Conservation (phyloP, 106 monocot species). For the Hemerocallis citrina region DNA sequence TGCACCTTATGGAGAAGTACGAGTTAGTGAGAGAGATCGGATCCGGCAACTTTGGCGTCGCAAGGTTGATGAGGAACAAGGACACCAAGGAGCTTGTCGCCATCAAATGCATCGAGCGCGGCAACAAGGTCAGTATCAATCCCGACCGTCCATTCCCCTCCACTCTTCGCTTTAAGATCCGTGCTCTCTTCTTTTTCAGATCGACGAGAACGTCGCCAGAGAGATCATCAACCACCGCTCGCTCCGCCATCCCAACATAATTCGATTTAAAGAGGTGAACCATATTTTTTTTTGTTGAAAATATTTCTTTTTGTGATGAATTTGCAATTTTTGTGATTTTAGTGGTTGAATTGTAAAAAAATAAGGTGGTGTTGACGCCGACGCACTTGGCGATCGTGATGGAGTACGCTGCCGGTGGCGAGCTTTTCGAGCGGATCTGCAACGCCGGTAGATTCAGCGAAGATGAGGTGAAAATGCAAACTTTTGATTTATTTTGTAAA, state of each 20-base stretch:
- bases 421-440: conserved; percentile 71
- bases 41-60: conserved; percentile 57
- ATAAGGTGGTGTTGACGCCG: conserved; percentile 63
- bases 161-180: background rate
- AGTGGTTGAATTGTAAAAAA: no score
- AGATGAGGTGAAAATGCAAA: conserved; percentile 40
- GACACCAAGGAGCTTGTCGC: conserved; percentile 59
- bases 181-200: conserved; percentile 13
- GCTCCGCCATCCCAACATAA: conserved; percentile 36
- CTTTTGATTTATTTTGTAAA: background rate
- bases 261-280: conserved; percentile 33
- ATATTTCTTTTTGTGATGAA: background rate
- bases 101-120: conserved; percentile 59
- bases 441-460: conserved; percentile 52
- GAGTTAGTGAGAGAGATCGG: conserved; percentile 50
- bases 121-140: conserved; percentile 27
- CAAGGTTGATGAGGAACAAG: conserved; percentile 54
- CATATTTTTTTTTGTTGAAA: background rate
- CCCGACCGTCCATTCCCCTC: background rate
- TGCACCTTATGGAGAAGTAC: conserved; percentile 82
- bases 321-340: background rate
- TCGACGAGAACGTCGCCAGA: conserved; percentile 57
- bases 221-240: conserved; percentile 61
- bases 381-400: conserved; percentile 69
- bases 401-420: conserved; percentile 75